Evolutionary conservation across 306 rosid species (phyloP), one percentile per base, ranked within the genome.

Genomic region (Cucumis cinereus): DNA sequence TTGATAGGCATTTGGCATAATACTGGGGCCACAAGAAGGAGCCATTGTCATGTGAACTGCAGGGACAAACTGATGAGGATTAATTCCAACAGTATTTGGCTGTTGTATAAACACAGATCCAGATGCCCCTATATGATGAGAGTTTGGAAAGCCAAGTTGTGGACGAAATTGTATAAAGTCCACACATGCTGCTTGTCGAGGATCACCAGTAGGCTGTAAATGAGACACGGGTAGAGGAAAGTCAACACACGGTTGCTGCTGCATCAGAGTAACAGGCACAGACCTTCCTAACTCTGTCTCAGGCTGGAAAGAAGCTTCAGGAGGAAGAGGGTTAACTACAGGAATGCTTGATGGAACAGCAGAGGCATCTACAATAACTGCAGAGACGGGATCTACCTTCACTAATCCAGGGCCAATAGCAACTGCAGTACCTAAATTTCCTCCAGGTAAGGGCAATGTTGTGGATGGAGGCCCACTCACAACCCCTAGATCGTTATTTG

Each of bases 141-240:
- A 55, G 83, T 83, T 87, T 77, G 88, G 80, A 50, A 91, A 88
- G 13, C 96, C 92, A 74, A 45, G 77, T 40, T 76, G 97, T 15
- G 97, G 82, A 75, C 87, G 76, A 80, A 83, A 59, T 52, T 88
- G 93, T 77, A 82, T 66, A 82, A 82, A 89, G 77, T 90, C 94
- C 59, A 82, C 67, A 76, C 63, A 83, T 78, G 87, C 77, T 62
- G 91, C 89, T 59, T 67, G 91, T 72, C 68, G 85, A 80, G 87
- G 85, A 83, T 83, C 90, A 74, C 82, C 79, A 56, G 86, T 84
- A 78, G 92, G 77, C 77, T 87, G 90, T 64, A 80, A 43, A 83
- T 85, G 88, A 61, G 89, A 74, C 50, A 86, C 72, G n/a, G 91
- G 80, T 9, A 82, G 41, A n/a, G 89, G 74, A 77, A 82, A 55